Evolutionary conservation across 176 grass and related monocot species (phyloP), one percentile per base, ranked within the genome.

Genomic region (Triticum monococcum): DNA sequence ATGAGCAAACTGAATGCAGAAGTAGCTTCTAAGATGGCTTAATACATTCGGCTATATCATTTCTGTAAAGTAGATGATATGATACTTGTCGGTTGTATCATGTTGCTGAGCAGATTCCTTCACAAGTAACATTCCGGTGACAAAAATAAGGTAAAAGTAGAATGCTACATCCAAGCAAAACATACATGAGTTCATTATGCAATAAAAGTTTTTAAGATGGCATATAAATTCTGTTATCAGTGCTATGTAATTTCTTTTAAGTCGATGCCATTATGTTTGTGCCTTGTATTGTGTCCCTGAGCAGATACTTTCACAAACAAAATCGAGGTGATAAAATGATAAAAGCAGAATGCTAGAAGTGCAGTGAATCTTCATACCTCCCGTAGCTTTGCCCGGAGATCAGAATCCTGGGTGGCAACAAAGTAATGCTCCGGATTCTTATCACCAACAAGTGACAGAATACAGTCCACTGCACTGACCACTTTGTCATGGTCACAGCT

Each of bases 341-440:
- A 54, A 54, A 52, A 54, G 23, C 48, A 75, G 41, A 50, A 50
- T 50, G 7, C 17, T 68, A 33, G 50, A 54, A 18, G 46, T 50
- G 46, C 46, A 54, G 30, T 0, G 30, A 68, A 68, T 68, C 30
- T 68, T 68, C 24, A 10, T 75, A 75, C 72, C 72, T 75, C 72
- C 23, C 72, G 23, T 18, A 75, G 26, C 17, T 50, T 75, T 26
- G 45, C 72, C 24, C 72, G 41, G 72, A 75, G 72, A 50, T 28
- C 72, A 75, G 72, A 75, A 75, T 75, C 72, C 72, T 75, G 72
- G 41, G 72, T 75, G 72, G 72, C 72, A 16, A 75, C 72, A 10
- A 75, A 75, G 43, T 75, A 75, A 13, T 75, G 72, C 12, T 75
- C 72, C 3, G 72, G 72, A 30, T 75, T 75, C 72, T 75, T 75